These are phyloP conservation scores for Thuja plicata DNA, from an alignment of 83 land plant genomes.

Conservation along the genomic window DNA sequence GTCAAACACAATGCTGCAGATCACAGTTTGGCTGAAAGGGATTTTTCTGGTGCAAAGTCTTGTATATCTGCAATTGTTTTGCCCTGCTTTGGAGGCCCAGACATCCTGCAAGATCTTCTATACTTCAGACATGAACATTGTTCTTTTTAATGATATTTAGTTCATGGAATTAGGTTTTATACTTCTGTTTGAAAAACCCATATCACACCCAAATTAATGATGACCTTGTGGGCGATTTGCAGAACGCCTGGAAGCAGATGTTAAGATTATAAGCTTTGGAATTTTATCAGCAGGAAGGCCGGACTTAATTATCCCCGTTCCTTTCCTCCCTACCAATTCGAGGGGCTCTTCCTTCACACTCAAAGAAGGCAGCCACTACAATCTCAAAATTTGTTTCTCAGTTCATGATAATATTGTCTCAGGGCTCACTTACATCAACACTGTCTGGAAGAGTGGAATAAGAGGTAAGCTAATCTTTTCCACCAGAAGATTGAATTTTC, in stretches of 20 bases:
- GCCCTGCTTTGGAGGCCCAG: background rate
- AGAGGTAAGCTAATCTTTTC: slow-evolving; percentile 24
- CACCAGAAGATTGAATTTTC: background rate
- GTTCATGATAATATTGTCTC: slow-evolving; percentile 53
- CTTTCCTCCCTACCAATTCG: slow-evolving; percentile 17
- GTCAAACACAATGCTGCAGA: background rate
- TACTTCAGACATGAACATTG: background rate
- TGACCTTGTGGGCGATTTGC: slow-evolving; percentile 4
- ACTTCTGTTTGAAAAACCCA: background rate
- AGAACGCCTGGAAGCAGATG: slow-evolving; percentile 43
- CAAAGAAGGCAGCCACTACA: slow-evolving; percentile 47
- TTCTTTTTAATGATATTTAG: background rate
- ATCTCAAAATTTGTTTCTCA: slow-evolving; percentile 34
- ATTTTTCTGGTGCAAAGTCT: background rate
- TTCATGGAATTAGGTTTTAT: background rate
- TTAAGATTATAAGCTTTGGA: slow-evolving; percentile 23
- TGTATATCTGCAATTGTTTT: background rate
- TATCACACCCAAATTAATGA: background rate
- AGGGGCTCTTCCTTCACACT: slow-evolving; percentile 38
- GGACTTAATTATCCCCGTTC: slow-evolving; percentile 30
- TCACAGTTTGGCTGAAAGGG: background rate
- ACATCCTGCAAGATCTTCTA: background rate
- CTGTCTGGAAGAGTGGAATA: slow-evolving; percentile 57
- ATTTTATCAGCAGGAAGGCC: slow-evolving; percentile 31
- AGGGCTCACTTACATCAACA: slow-evolving; percentile 49